Conservation (phyloP, 192 early-diverging fungal genomes). For the Rhizoclosmatium globosum region DNA sequence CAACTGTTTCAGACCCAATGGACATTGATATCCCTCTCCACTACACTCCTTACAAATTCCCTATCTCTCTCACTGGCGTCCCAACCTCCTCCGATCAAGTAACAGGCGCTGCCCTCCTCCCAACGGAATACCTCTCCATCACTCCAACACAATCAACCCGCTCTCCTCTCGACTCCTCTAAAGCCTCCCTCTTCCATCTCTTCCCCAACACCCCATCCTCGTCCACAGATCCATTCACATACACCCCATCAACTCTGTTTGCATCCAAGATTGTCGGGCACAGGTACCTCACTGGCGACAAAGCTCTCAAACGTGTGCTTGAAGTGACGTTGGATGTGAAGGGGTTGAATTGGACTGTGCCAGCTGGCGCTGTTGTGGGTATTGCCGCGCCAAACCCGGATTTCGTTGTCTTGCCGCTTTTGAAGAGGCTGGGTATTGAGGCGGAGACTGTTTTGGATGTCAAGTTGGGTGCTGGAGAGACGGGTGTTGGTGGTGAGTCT, state of each 20-base stretch:
- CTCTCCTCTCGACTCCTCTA: background rate
- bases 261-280: conserved; percentile 60
- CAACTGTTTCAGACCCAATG: background rate
- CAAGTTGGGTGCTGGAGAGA: conserved; percentile 9
- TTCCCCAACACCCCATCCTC: background rate
- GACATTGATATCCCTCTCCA: conserved; percentile 9
- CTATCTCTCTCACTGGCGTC: background rate
- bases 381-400: conserved; percentile 87
- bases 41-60: conserved; percentile 18
- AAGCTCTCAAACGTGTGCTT: conserved; percentile 76
- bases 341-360: conserved; percentile 41
- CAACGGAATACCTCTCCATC: conserved; percentile 3
- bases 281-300: conserved; percentile 66
- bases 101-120: background rate
- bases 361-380: conserved; percentile 87
- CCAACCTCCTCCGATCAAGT: conserved; percentile 1
- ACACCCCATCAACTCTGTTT: conserved; percentile 6
- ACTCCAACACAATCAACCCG: background rate
- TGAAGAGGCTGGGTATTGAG: conserved; percentile 65
- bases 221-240: conserved; percentile 22
- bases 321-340: conserved; percentile 51
- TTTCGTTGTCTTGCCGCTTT: conserved; percentile 69
- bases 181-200: conserved; percentile 10
- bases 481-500: background rate
- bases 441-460: conserved; percentile 52